Base-by-base conservation (phyloP, 805 yeast genomes). In the Tanozyma kutaoensis region DNA sequence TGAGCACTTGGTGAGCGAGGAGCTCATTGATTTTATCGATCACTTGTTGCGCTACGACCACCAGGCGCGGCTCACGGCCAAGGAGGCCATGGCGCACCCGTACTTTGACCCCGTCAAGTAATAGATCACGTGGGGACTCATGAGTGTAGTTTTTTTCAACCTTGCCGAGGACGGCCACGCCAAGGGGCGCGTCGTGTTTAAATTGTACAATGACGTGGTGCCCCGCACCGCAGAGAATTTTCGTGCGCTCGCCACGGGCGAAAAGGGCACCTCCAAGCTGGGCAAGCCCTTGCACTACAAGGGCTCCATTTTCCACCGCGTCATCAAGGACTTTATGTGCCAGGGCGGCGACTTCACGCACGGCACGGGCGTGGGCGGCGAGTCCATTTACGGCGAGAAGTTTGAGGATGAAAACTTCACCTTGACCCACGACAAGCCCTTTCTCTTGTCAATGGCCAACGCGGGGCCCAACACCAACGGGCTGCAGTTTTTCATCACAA, bases 351-450 rank as follows among this genome's bases (percentile, higher is more conserved):
- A 85, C 48, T 63, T 63, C 33, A 40, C 62, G 15, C 43, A 45
- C 60, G 77, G 81, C 57, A 76, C 80, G 55, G 96, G 97, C 43
- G 74, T 79, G 44, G 97, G 97, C 54, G 97, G 97, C 54, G 75
- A 74, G 57, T 76, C 85, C 25, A 78, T 78, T 56, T 78, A 79
- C 56, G 88, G 88, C 43, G 73, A 68, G 34, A 74, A 68, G 52
- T 79, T 79, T 58, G 94, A 81, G 45, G 98, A 88, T 49, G 98
- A 88, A 52, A 78, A 77, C 52, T 88, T 91, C 51, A 38, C 46
- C 50, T 50, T 22, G 14, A 12, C 14, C 11, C 24, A 22, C 24
- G 14, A 5, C 24, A 22, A 14, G 15, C 24, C 24, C 8, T 22
- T 22, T 22, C 12, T 22, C 5, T 14, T 22, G 5, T n/a, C 14